Evolutionary conservation across 345 rosid genomes (phyloP).

Genomic region (Bruguiera gymnorhiza): DNA sequence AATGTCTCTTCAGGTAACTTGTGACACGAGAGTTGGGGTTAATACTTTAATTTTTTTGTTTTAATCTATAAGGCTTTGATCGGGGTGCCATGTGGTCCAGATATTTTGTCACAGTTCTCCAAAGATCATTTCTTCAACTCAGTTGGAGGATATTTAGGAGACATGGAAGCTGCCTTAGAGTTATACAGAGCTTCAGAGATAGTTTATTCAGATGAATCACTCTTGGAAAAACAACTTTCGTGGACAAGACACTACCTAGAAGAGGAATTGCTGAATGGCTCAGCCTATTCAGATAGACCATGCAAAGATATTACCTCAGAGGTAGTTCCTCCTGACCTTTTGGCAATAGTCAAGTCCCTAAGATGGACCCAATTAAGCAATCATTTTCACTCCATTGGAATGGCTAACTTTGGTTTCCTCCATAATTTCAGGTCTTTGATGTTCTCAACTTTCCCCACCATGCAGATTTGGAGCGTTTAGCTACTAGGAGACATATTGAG

Average conservation of each 20-base stretch:
- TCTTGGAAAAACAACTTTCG: slow-evolving; percentile 42
- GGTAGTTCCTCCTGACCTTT: slow-evolving; percentile 32
- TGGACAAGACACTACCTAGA: slow-evolving; percentile 59
- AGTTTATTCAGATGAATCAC: slow-evolving; percentile 44
- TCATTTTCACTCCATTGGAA: neutral
- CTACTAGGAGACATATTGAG: slow-evolving; percentile 55
- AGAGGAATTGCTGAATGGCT: slow-evolving; percentile 39
- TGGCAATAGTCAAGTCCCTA: neutral
- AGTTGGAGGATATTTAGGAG: slow-evolving; percentile 54
- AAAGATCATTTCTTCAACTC: slow-evolving; percentile 50
- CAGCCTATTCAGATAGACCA: slow-evolving; percentile 27
- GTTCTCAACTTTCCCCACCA: slow-evolving; percentile 52
- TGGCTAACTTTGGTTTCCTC: neutral
- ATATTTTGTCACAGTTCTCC: slow-evolving; percentile 42
- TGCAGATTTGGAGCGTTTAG: slow-evolving; percentile 54
- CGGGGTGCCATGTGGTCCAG: slow-evolving; percentile 38
- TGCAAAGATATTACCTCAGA: slow-evolving; percentile 31
- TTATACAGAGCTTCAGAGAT: slow-evolving; percentile 63
- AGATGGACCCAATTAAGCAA: neutral
- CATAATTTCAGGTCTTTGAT: slow-evolving; percentile 56
- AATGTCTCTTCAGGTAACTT: slow-evolving; percentile 66
- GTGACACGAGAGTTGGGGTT: neutral
- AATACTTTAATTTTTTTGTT: neutral
- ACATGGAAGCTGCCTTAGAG: slow-evolving; percentile 53
- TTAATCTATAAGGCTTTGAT: neutral